Evolutionary conservation across 176 grass and related monocot species (phyloP), one percentile per base, ranked within the genome.

Genomic region (Lolium multiflorum): DNA sequence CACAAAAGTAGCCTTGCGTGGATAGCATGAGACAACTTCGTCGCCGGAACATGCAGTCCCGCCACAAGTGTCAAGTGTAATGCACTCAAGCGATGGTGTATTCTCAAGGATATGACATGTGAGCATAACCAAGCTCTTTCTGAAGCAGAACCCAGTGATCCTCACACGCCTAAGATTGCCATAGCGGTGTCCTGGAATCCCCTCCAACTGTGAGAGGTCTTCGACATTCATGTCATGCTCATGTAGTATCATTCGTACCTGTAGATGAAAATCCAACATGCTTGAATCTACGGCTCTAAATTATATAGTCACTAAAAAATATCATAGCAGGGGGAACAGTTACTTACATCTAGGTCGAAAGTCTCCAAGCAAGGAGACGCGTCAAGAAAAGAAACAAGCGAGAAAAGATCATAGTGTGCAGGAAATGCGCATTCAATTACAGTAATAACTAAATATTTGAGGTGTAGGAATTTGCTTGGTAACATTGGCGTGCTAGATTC

Each of bases 281-380:
- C n/a, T 22, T 73, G 11, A 73, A 48, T 48, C 3, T 22, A 24
- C 24, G 11, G 43, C 11, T 73, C 46, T 74, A 9, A 48, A 25
- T 48, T 11, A 46, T 46, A 15, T 73, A 48, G 70, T 73, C n/a
- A 48, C 70, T 25, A 25, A 12, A 8, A 24, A 24, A 73, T 48
- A 73, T 47, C 5, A 13, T 14, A 6, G 43, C 43, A 73, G n/a
- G 41, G 43, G 39, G 12, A 15, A 73, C 5, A 48, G 11, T 15
- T 48, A 15, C 70, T 73, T 73, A 73, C 70, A 48, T 73, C 2
- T 73, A 73, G n/a, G 7, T 73, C 2, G n/a, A 73, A 73, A 22
- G 70, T 73, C 70, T 73, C 43, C n/a, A 73, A 73, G 70, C 70
- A 73, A 73, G 70, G 70, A 25, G 43, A 73, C 1, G 43, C 70